These are phyloP conservation scores for Collybia sordida DNA, from an alignment of 768 basidiomycete species.

Conservation along the genomic window DNA sequence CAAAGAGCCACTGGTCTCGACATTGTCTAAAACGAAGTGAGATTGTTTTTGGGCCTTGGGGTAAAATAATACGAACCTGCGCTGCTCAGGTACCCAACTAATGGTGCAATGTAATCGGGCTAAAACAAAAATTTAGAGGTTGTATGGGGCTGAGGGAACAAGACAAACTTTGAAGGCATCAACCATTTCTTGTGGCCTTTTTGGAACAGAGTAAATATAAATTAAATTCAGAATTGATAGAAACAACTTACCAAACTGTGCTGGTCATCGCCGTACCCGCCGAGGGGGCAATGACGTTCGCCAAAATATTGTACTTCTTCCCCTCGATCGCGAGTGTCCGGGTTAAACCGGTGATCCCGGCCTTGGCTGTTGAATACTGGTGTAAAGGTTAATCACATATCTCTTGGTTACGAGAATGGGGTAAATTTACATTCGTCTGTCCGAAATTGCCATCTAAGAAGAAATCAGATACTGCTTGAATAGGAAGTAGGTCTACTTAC, in stretches of 20 bases:
- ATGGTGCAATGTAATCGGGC: constrained; percentile 91
- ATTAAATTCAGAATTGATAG: constrained; percentile 1
- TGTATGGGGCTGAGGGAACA: not conserved
- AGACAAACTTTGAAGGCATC: constrained; percentile 77
- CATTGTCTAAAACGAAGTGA: constrained; percentile 51
- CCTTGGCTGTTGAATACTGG: constrained; percentile 90
- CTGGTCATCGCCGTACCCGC: constrained; percentile 93
- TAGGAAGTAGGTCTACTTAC: constrained; percentile 43
- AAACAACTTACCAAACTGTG: constrained; percentile 61
- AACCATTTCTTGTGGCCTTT: constrained; percentile 79
- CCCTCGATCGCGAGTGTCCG: constrained; percentile 90
- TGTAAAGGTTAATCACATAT: no score
- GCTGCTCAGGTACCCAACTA: constrained; percentile 89
- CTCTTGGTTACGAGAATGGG: no score
- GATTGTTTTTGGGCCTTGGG: not conserved
- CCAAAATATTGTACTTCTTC: constrained; percentile 84
- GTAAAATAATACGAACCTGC: constrained; percentile 39
- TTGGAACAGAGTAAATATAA: not conserved
- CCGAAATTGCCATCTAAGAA: constrained; percentile 88
- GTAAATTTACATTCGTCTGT: constrained; percentile 71
- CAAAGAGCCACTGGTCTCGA: constrained; percentile 66
- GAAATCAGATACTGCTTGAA: not conserved
- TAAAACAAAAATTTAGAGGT: constrained; percentile 21
- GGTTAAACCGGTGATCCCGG: constrained; percentile 89
- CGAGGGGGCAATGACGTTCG: constrained; percentile 83